These are phyloP conservation scores for Apiospora malaysiana DNA, from an alignment of 2,329 filamentous ascomycete species.

Conservation along the genomic window DNA sequence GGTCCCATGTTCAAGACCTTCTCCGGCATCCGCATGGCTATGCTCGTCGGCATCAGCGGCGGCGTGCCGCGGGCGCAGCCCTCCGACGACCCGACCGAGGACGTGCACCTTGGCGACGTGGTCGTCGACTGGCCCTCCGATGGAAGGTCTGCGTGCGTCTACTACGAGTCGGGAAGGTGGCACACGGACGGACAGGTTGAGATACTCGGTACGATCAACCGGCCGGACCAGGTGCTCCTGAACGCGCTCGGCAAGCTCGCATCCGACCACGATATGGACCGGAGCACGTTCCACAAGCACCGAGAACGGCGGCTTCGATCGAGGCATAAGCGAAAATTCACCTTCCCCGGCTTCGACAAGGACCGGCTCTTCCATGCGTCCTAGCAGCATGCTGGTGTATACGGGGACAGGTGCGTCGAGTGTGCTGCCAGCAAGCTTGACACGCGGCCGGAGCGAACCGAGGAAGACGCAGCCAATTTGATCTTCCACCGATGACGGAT, in stretches of 20 bases:
- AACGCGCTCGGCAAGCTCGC: conserved; percentile 7
- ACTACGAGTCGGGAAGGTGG: conserved; percentile 8
- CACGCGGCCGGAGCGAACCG: not conserved
- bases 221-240: conserved; percentile 15
- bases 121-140: conserved; percentile 17
- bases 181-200: not conserved
- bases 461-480: not conserved
- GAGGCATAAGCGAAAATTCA: conserved; percentile 6
- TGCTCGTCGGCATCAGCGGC: conserved; percentile 28
- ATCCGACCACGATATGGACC: conserved; percentile 17
- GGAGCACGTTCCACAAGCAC: not conserved
- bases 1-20: conserved; percentile 28
- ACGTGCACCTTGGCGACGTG: conserved; percentile 19
- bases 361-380: conserved; percentile 1
- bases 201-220: not conserved
- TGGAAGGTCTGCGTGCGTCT: conserved; percentile 5
- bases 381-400: not conserved
- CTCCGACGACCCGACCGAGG: conserved; percentile 13
- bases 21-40: conserved; percentile 26
- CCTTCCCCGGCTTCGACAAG: conserved; percentile 10
- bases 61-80: conserved; percentile 20
- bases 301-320: not conserved
- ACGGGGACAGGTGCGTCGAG: not conserved
- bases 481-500: conserved; percentile 18
- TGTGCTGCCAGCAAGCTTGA: not conserved